A percentile compares a stretch with the other conserved stretches of the same genome.
These are phyloP conservation scores for Trichoderma semiorbis DNA, from an alignment of 2,329 filamentous ascomycete species.

Conservation along the genomic window DNA sequence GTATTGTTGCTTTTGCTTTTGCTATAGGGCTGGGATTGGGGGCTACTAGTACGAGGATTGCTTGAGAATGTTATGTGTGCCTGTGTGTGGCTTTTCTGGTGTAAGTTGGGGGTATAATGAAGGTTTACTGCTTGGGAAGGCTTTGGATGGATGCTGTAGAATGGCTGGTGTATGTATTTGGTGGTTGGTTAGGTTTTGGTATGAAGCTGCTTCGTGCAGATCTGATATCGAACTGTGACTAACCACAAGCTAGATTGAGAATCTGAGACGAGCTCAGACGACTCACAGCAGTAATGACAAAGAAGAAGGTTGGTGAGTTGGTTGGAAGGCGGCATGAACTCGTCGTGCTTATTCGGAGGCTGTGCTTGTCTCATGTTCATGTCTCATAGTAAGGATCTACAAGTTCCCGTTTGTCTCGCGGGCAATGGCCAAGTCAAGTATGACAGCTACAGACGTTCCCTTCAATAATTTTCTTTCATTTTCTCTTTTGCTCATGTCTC, in stretches of 20 bases:
- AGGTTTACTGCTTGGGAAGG: neutral
- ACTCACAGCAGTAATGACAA: neutral
- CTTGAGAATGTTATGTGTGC: neutral
- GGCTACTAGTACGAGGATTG: neutral
- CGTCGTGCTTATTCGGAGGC: conserved; percentile 5
- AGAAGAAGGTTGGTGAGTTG: neutral
- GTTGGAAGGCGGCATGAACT: neutral
- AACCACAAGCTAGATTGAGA: neutral
- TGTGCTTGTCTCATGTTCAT: neutral
- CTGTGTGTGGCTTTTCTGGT: neutral
- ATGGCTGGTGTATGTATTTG: neutral
- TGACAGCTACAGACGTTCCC: neutral
- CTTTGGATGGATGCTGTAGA: neutral
- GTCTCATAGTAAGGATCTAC: neutral
- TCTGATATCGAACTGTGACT: neutral
- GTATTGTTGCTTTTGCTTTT: neutral
- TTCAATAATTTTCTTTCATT: neutral
- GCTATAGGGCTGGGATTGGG: neutral
- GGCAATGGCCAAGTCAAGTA: neutral
- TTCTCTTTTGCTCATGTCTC: neutral
- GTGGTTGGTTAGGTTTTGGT: neutral
- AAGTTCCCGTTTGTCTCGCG: neutral
- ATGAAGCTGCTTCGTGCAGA: neutral
- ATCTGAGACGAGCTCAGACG: neutral
- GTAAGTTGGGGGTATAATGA: neutral